Conservation (phyloP, 371 early-diverging fungal species). For the Apophysomyces elegans region DNA sequence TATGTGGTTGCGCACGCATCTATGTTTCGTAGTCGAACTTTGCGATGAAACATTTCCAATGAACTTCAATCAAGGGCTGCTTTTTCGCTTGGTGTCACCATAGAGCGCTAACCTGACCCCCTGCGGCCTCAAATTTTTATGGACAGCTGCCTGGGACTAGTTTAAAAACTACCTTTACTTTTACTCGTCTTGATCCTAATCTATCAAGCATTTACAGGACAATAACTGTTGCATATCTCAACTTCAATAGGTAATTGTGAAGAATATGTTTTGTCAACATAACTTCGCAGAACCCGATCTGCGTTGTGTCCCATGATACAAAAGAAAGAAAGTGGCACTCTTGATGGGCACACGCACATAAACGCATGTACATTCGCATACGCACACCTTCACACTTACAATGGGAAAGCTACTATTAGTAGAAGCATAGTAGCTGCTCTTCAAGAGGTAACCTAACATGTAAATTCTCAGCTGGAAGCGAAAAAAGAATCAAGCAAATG, state of each 20-base stretch:
- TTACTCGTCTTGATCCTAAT: background rate
- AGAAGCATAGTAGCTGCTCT: no score
- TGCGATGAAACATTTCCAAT: conserved; percentile 34
- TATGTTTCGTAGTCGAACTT: conserved; percentile 23
- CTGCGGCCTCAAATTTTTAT: conserved; percentile 4
- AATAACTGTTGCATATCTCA: no score
- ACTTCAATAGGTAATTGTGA: background rate
- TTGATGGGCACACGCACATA: background rate
- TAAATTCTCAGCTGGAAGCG: conserved; percentile 4
- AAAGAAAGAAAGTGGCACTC: conserved; percentile 4
- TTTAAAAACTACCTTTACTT: background rate
- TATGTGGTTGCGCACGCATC: conserved; percentile 19
- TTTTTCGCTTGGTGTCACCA: conserved; percentile 4
- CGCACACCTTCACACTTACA: background rate
- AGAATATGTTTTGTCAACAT: background rate
- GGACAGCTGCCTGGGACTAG: conserved; percentile 1
- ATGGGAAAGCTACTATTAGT: background rate
- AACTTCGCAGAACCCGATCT: background rate
- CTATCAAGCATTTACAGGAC: background rate
- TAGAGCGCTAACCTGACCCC: conserved; percentile 10
- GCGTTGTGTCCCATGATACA: conserved; percentile 9
- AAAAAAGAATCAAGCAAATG: background rate
- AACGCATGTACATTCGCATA: background rate
- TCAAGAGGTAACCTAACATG: background rate
- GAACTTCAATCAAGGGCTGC: conserved; percentile 13